Base-by-base conservation (phyloP, 2,329 filamentous ascomycete species). In the Fonsecaea pugnacius region DNA sequence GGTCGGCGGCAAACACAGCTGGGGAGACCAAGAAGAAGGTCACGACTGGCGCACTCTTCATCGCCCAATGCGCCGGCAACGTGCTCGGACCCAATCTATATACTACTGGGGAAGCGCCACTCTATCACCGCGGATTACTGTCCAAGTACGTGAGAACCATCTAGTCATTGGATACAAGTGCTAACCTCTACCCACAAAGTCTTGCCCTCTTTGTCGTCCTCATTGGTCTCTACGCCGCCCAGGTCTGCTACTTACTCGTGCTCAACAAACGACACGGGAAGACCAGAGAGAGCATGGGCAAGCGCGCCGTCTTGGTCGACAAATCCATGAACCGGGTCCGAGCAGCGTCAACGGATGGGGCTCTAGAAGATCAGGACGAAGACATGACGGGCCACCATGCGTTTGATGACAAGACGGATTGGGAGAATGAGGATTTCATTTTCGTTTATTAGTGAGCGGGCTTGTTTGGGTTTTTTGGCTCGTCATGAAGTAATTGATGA, bases 21-120 rank as follows among this genome's bases (percentile, higher is more conserved):
- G 88, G 88, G 1, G 87, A 90, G 71, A 90, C 88, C 0, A 91
- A 91, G 75, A 85, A 86, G 67, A 90, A 89, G 71, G 83, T 84
- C 9, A 88, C 84, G 0, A 89, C 87, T 0, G 87, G 83, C 12
- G 79, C 89, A 6, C 78, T 90, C 1, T 88, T 90, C 70, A 82
- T 90, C 53, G 86, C 87, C 4, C 84, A 87, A 64, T 88, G 84
- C 58, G 83, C 83, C 1, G 88, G 88, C 5, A 90, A 91, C 69
- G 77, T 79, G 68, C 78, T 89, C 24, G 88, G 87, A 0, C 88
- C 88, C 0, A 82, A 87, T 53, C 78, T 90, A 0, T 90, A 88
- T 73, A 87, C 83, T 3, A 83, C 85, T 0, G 80, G 80, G 2
- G 85, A 89, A 70, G 83, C 82, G 35, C 87, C 87, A 0, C 74